Percentiles rank a stretch among this genome's conserved stretches.
These are phyloP conservation scores for Oryza brachyantha DNA, from an alignment of 176 grass and related monocot genomes.

Conservation along the genomic window DNA sequence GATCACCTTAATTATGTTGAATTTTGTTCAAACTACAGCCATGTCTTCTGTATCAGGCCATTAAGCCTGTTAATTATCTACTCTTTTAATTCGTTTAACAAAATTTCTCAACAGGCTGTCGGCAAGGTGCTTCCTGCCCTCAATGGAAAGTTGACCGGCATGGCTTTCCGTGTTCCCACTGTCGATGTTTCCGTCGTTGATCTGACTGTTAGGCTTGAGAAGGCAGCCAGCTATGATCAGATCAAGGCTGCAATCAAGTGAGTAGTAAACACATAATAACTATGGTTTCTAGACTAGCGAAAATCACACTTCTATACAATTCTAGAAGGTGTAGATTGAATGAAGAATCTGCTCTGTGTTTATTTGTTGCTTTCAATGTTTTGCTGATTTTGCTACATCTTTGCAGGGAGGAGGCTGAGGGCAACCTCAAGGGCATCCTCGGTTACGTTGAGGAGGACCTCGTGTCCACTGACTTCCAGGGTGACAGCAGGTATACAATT, in stretches of 20 bases:
- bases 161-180: conserved; percentile 80
- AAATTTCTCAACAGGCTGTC: conserved; percentile 40
- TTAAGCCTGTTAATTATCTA: not conserved
- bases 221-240: conserved; percentile 68
- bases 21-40: not conserved
- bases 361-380: not conserved
- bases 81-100: not conserved
- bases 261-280: not conserved
- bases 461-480: conserved; percentile 88
- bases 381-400: not conserved
- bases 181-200: conserved; percentile 75
- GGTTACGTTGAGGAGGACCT: conserved; percentile 91
- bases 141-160: conserved; percentile 78
- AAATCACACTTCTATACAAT: not conserved
- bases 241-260: conserved; percentile 82
- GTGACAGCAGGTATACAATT: conserved; percentile 67
- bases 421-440: conserved; percentile 79
- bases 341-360: not conserved
- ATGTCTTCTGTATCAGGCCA: not conserved
- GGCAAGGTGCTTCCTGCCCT: conserved; percentile 74
- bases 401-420: conserved; percentile 80
- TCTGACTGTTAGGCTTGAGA: conserved; percentile 70
- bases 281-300: not conserved
- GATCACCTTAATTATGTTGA: not conserved
- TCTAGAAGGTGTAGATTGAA: not conserved